Conservation (phyloP, 2,329 filamentous ascomycete genomes). For the Fusarium metavorans region DNA sequence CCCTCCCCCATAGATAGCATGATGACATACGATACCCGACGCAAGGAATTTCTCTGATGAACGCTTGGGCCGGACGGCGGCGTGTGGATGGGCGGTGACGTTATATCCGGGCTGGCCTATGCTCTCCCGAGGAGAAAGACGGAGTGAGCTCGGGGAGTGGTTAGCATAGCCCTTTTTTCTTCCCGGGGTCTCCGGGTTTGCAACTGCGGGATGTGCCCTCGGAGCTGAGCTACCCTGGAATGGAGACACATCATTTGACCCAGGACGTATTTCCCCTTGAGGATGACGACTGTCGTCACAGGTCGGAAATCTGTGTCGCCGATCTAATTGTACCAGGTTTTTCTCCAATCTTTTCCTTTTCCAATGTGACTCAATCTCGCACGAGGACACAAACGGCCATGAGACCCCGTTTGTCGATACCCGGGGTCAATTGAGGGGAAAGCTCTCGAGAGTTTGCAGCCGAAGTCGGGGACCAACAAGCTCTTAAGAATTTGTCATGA, state of each 20-base stretch:
- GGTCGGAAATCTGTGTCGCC: not conserved
- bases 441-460: not conserved
- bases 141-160: not conserved
- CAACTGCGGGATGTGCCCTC: not conserved
- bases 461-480: not conserved
- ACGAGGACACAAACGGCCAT: not conserved
- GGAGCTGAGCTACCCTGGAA: slow-evolving; percentile 17
- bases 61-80: not conserved
- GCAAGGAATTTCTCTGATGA: not conserved
- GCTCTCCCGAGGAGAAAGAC: not conserved
- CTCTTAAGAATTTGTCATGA: not conserved
- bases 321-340: not conserved
- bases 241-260: slow-evolving; percentile 26
- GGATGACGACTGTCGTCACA: not conserved
- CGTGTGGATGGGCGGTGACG: not conserved
- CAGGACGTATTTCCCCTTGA: not conserved
- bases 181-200: slow-evolving; percentile 13
- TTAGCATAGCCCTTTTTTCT: not conserved
- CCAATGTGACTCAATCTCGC: slow-evolving; percentile 22
- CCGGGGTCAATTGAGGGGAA: not conserved
- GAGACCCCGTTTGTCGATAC: not conserved
- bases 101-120: not conserved
- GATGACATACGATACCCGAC: slow-evolving; percentile 21
- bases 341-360: not conserved
- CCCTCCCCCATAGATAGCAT: slow-evolving; percentile 16